phyloP scores from a whole-genome alignment of 129 eudicot species.

The Heracleum sosnowskyi region DNA sequence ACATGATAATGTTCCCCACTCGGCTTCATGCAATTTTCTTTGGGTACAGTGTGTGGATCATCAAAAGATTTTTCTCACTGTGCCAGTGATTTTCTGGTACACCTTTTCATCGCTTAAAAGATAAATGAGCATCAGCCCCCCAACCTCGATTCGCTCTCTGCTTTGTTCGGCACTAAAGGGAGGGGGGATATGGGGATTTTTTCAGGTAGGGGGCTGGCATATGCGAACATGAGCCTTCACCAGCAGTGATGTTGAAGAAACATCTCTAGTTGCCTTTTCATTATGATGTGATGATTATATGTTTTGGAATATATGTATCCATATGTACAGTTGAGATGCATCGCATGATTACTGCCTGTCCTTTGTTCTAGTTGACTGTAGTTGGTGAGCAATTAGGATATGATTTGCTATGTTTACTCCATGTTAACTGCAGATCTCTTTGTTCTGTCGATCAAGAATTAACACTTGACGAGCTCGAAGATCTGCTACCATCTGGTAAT shows the following conservation, averaged over 20 bases:
- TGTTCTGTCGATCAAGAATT: constrained; percentile 49
- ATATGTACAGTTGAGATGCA: background rate
- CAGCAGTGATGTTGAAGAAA: background rate
- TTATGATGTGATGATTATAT: background rate
- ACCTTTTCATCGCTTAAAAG: background rate
- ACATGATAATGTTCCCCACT: background rate
- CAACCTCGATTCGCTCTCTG: background rate
- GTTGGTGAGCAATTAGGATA: background rate
- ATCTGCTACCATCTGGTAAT: constrained; percentile 26
- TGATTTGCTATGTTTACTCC: background rate
- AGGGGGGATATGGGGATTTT: too few relatives aligned
- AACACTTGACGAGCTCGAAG: constrained; percentile 33
- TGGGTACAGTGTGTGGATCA: background rate
- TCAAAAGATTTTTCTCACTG: background rate
- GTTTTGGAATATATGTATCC: background rate
- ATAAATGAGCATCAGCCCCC: background rate
- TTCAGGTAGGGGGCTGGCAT: background rate
- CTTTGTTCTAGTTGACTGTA: background rate
- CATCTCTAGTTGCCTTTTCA: background rate
- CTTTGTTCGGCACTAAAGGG: too few relatives aligned
- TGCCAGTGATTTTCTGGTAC: background rate
- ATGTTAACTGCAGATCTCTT: constrained; percentile 28
- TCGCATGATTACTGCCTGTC: background rate
- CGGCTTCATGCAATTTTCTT: background rate
- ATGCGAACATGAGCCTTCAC: background rate